A percentile compares a stretch with the other conserved stretches of the same genome.
Conservation (phyloP, 176 grass and related monocot species). For the Avena insularis region DNA sequence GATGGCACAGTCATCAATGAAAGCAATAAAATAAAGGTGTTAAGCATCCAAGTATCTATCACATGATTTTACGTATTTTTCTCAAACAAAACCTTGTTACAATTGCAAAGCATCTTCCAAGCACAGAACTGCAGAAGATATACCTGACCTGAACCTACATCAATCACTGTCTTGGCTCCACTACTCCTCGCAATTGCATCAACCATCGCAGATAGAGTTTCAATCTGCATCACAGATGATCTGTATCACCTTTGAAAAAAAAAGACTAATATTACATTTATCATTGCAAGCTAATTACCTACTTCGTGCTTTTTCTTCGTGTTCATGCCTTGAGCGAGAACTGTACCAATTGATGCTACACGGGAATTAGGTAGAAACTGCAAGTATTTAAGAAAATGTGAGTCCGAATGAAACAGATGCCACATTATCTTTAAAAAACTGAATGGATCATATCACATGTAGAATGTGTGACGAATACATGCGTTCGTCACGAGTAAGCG, state of each 20-base stretch:
- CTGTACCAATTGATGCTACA: slow-evolving; percentile 66
- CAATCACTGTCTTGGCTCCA: slow-evolving; percentile 71
- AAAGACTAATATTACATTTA: neutral
- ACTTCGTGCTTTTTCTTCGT: slow-evolving; percentile 95
- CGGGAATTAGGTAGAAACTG: slow-evolving; percentile 68
- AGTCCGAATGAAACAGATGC: slow-evolving; percentile 7
- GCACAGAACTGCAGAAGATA: slow-evolving; percentile 1
- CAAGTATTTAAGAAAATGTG: slow-evolving; percentile 30
- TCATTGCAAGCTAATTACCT: slow-evolving; percentile 56
- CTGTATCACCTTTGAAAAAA: neutral
- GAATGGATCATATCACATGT: neutral
- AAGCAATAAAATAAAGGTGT: neutral
- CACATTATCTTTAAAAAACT: neutral
- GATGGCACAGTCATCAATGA: neutral
- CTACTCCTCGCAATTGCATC: slow-evolving; percentile 49
- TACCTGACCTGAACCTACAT: slow-evolving; percentile 99
- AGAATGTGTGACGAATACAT: neutral
- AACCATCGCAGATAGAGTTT: slow-evolving; percentile 69
- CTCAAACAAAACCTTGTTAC: neutral
- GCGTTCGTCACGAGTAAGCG: neutral
- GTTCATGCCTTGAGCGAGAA: slow-evolving; percentile 97
- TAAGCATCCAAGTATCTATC: slow-evolving; percentile 7
- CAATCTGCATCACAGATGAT: slow-evolving; percentile 59
- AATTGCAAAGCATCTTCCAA: slow-evolving; percentile 9
- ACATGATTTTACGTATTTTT: neutral